A percentile compares a stretch with the other conserved stretches of the same genome.
Evolutionary conservation across 257 asterid genomes (phyloP).

Genomic region (Przewalskia tangutica): DNA sequence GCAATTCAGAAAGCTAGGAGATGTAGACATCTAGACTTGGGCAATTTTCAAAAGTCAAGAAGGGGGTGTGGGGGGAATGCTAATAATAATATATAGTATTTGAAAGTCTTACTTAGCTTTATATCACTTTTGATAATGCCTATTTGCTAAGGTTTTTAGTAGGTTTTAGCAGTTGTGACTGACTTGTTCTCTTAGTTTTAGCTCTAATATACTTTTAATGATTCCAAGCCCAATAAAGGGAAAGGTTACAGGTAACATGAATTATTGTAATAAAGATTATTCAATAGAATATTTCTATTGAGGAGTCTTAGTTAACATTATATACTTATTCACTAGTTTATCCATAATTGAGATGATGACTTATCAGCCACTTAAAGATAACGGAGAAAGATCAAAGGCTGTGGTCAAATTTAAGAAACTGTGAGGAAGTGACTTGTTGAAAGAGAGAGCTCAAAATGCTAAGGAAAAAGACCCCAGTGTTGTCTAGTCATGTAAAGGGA

Average conservation of each 20-base stretch:
- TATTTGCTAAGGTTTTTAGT: not conserved
- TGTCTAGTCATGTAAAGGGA: not conserved
- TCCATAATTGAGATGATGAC: not conserved
- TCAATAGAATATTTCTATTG: not conserved
- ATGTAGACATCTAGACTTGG: conserved; percentile 8
- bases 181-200: not conserved
- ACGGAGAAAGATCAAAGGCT: not conserved
- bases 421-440: conserved; percentile 4
- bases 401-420: not conserved
- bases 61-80: no score
- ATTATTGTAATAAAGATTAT: not conserved
- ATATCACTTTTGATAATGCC: not conserved
- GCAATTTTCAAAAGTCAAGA: no score
- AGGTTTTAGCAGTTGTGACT: not conserved
- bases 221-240: no score
- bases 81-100: not conserved
- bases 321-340: not conserved
- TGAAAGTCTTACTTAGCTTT: not conserved
- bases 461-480: not conserved
- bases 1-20: conserved; percentile 36
- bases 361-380: not conserved
- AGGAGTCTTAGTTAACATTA: not conserved
- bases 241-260: no score
- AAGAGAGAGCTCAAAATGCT: not conserved
- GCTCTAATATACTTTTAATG: not conserved